These are phyloP conservation scores for Eragrostis curvula DNA, from an alignment of 176 grass and related monocot species.

Conservation along the genomic window DNA sequence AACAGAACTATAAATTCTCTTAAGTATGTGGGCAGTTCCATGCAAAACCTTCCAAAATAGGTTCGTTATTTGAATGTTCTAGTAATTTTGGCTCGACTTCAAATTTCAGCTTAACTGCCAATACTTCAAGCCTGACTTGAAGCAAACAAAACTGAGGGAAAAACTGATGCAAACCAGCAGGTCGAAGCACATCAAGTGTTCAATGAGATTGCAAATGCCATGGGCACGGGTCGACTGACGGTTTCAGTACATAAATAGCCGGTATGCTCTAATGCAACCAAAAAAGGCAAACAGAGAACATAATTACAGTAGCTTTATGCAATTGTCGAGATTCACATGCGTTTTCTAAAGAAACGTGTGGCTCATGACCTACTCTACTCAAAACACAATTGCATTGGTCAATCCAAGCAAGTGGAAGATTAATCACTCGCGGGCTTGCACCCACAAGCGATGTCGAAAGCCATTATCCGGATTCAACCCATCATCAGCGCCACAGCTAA, in stretches of 20 bases:
- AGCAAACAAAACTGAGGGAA: not conserved
- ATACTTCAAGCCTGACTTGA: constrained; percentile 1
- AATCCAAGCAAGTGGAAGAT: not conserved
- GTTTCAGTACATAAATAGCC: not conserved
- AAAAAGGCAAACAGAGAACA: not conserved
- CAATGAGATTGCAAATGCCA: not conserved
- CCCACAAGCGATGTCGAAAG: too few relatives aligned
- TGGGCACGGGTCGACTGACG: too few relatives aligned
- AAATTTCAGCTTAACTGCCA: not conserved
- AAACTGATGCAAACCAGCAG: not conserved
- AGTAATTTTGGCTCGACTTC: not conserved
- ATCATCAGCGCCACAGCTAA: not conserved
- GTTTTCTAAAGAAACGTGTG: not conserved
- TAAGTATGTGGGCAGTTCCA: not conserved
- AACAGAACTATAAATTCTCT: not conserved
- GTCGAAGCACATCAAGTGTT: not conserved
- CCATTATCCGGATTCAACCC: not conserved
- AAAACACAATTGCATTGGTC: not conserved
- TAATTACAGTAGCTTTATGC: not conserved
- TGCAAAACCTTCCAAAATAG: constrained; percentile 6
- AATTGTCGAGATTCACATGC: not conserved
- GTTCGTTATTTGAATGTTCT: not conserved
- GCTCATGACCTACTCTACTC: not conserved
- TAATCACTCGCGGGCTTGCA: not conserved
- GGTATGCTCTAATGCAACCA: too few relatives aligned